phyloP scores from a whole-genome alignment of 73 alveolate species.

The Paramecium sonneborni region DNA sequence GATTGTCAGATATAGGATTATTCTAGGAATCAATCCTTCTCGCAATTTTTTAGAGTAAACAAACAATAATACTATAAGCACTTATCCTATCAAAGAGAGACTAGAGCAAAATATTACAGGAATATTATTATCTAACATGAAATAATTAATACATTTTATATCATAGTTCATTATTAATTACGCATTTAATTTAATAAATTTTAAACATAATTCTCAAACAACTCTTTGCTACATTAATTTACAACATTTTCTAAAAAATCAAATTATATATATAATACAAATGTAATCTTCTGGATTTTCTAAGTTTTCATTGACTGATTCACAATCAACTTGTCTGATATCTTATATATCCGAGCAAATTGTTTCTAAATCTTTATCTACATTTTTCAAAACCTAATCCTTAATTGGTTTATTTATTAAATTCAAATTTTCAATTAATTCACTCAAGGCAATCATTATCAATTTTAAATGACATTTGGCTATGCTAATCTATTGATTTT shows the following conservation, averaged over 20 bases:
- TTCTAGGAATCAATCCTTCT: conserved; percentile 30
- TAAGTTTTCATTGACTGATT: neutral
- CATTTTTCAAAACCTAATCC: neutral
- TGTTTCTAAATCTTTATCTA: no score
- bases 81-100: neutral
- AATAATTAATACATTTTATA: neutral
- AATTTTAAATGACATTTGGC: neutral
- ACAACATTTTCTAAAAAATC: no score
- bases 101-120: neutral
- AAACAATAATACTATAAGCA: neutral
- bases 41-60: neutral
- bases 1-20: neutral
- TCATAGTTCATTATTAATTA: neutral
- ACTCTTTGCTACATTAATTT: no score
- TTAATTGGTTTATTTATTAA: neutral
- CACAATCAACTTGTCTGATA: neutral
- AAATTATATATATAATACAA: no score
- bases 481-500: neutral
- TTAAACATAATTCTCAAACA: neutral
- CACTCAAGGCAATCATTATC: neutral
- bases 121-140: neutral
- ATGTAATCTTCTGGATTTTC: neutral
- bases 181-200: neutral
- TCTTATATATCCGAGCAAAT: no score
- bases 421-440: neutral